A percentile compares a stretch with the other conserved stretches of the same genome.
phyloP scores from a whole-genome alignment of 495 filamentous ascomycete species.

The Tetracladium marchalianum region DNA sequence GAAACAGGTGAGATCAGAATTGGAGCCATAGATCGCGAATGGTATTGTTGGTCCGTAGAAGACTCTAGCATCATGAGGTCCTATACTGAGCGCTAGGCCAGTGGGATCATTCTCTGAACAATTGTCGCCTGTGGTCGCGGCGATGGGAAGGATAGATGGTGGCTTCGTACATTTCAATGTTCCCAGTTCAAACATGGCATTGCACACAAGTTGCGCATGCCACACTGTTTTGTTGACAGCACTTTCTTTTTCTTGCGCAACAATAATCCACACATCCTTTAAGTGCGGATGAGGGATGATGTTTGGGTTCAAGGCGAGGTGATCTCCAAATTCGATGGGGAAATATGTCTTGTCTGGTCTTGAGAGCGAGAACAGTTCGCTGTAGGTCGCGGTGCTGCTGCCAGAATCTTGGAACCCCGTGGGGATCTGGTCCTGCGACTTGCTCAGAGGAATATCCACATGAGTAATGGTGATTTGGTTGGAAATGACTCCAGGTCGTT shows the following conservation, averaged over 20 bases:
- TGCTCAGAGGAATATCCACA: too few relatives aligned
- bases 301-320: conserved; percentile 37
- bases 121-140: conserved; percentile 28
- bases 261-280: conserved; percentile 35
- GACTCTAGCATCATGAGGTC: conserved; percentile 42
- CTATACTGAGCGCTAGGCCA: conserved; percentile 26
- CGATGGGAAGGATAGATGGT: conserved; percentile 29
- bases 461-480: too few relatives aligned
- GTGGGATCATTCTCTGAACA: conserved; percentile 28
- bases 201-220: conserved; percentile 35
- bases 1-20: conserved; percentile 38
- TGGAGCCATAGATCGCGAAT: conserved; percentile 38
- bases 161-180: conserved; percentile 28
- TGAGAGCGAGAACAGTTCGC: conserved; percentile 31
- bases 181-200: conserved; percentile 30
- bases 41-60: conserved; percentile 39
- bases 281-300: conserved; percentile 39
- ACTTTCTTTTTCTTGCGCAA: conserved; percentile 28
- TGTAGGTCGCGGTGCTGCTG: too few relatives aligned
- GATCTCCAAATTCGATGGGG: conserved; percentile 29
- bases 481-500: too few relatives aligned
- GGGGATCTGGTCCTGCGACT: too few relatives aligned
- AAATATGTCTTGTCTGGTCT: conserved; percentile 31
- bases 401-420: too few relatives aligned
- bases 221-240: conserved; percentile 8